These are phyloP conservation scores for Scedosporium boydii DNA, from an alignment of 2,329 filamentous ascomycete genomes.

Conservation along the genomic window DNA sequence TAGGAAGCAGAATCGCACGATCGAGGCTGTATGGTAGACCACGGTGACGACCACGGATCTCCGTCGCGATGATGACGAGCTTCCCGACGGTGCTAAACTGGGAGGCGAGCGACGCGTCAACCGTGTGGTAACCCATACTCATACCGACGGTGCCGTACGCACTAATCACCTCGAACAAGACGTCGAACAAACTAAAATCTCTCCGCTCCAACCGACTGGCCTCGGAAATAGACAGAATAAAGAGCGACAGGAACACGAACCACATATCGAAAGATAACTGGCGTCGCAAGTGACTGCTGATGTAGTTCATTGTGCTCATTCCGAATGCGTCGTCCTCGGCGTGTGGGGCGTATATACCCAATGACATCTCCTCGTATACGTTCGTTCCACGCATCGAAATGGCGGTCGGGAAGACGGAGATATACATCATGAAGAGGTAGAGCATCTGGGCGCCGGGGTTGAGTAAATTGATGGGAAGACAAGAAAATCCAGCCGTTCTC, in stretches of 20 bases:
- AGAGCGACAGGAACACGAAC: conserved; percentile 91
- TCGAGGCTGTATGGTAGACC: conserved; percentile 59
- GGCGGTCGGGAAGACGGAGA: conserved; percentile 92
- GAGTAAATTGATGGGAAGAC: conserved; percentile 65
- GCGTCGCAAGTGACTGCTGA: conserved; percentile 81
- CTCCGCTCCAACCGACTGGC: conserved; percentile 55
- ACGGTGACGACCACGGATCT: conserved; percentile 59
- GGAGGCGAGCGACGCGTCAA: conserved; percentile 72
- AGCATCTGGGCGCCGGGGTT: conserved; percentile 90
- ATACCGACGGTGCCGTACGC: conserved; percentile 93
- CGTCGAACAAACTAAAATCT: conserved; percentile 58
- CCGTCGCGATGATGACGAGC: conserved; percentile 59
- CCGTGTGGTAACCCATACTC: conserved; percentile 67
- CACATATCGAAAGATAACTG: conserved; percentile 96
- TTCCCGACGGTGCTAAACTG: conserved; percentile 71
- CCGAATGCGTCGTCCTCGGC: conserved; percentile 38
- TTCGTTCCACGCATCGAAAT: conserved; percentile 92
- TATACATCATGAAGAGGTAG: conserved; percentile 99
- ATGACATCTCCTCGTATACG: conserved; percentile 86
- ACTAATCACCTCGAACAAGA: conserved; percentile 79
- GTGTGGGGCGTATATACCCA: conserved; percentile 58
- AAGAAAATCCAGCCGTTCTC: conserved; percentile 81
- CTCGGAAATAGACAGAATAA: conserved; percentile 86
- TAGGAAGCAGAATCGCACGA: conserved; percentile 49
- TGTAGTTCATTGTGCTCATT: conserved; percentile 63